Evolutionary conservation across 139 green algal genomes (phyloP).

Genomic region (Chlamydomonas incerta): DNA sequence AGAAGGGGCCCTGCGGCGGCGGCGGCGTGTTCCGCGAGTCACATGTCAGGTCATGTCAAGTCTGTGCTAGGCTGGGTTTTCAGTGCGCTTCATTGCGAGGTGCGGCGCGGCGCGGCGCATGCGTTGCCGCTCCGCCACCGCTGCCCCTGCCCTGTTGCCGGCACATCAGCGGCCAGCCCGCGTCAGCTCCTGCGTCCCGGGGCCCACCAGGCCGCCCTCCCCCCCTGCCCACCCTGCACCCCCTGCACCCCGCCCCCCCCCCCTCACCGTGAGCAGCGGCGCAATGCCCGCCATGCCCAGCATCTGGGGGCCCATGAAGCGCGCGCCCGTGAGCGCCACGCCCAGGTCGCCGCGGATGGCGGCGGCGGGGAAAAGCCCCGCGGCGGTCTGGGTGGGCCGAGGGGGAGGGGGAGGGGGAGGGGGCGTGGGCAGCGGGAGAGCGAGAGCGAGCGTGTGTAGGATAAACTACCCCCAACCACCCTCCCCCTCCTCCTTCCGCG

Average conservation of each 20-base stretch:
- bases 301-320: constrained; percentile 68
- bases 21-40: too few relatives aligned
- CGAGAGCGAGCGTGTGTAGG: too few relatives aligned
- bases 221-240: not conserved
- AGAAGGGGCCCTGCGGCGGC: constrained; percentile 69
- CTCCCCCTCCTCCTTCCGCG: too few relatives aligned
- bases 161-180: too few relatives aligned
- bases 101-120: too few relatives aligned
- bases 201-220: not conserved
- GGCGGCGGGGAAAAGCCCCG: constrained; percentile 78
- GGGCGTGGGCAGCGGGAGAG: too few relatives aligned
- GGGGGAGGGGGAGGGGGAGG: not conserved
- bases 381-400: constrained; percentile 49
- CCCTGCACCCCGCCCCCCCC: not conserved
- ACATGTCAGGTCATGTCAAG: too few relatives aligned
- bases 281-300: constrained; percentile 58
- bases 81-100: too few relatives aligned
- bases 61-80: not conserved
- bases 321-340: constrained; percentile 62
- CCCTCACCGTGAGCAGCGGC: constrained; percentile 61
- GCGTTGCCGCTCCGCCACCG: too few relatives aligned
- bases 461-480: too few relatives aligned
- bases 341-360: constrained; percentile 71
- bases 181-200: too few relatives aligned
- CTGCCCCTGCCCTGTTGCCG: too few relatives aligned